Evolutionary conservation across 176 grass and related monocot genomes (phyloP).

Genomic region (Canna indica): DNA sequence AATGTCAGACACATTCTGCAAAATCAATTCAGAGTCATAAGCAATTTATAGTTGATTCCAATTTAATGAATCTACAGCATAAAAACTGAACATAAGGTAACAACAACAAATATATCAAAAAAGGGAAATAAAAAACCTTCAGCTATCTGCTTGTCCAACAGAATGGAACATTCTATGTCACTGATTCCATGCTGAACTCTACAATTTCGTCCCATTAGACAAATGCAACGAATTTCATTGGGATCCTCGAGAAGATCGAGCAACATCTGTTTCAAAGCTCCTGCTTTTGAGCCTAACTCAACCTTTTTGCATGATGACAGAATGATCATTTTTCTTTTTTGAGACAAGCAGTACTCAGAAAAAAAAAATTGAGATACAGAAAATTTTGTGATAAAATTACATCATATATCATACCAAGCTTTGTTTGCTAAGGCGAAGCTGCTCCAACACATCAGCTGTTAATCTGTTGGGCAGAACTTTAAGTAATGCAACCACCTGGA

Average conservation of each 20-base stretch:
- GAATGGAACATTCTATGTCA: constrained; percentile 64
- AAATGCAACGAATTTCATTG: constrained; percentile 85
- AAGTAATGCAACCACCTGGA: constrained; percentile 75
- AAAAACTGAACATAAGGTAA: not conserved
- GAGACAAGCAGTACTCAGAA: too few relatives aligned
- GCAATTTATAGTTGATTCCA: not conserved
- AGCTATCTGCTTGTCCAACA: constrained; percentile 73
- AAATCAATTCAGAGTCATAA: not conserved
- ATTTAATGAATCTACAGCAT: not conserved
- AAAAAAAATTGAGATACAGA: constrained; percentile 11
- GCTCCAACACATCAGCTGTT: constrained; percentile 86
- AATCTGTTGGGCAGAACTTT: constrained; percentile 90
- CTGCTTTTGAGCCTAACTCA: constrained; percentile 85
- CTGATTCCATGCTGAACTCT: constrained; percentile 36
- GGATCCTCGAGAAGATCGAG: constrained; percentile 87
- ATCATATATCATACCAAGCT: constrained; percentile 40
- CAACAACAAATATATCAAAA: not conserved
- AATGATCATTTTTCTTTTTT: constrained; percentile 1
- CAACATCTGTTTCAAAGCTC: constrained; percentile 93
- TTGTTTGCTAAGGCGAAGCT: constrained; percentile 97
- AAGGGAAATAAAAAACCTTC: constrained; percentile 44
- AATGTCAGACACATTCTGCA: not conserved
- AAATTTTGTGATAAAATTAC: not conserved
- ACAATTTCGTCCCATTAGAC: constrained; percentile 89
- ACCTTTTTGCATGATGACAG: constrained; percentile 41